Conservation (phyloP, 345 rosid genomes). For the Pelargonium nanum region DNA sequence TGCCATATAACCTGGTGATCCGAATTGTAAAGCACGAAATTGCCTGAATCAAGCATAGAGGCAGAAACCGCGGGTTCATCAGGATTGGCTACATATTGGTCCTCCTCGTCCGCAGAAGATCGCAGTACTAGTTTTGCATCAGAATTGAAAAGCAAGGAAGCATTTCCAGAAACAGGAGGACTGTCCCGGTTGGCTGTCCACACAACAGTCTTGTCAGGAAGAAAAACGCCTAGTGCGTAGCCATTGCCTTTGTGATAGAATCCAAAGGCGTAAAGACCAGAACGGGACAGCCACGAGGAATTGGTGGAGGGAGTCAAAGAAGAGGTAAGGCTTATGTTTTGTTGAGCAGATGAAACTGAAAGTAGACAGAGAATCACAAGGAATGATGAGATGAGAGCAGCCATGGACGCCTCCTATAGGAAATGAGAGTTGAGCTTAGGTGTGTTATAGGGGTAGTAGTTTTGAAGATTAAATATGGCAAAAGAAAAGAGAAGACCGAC, state of each 20-base stretch:
- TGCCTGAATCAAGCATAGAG: constrained; percentile 25
- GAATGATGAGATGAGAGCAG: background rate
- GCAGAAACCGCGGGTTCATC: constrained; percentile 8
- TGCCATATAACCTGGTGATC: constrained; percentile 15
- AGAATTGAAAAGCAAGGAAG: constrained; percentile 4
- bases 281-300: constrained; percentile 26
- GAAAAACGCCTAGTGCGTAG: constrained; percentile 22
- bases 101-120: too few species aligned
- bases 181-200: constrained; percentile 16
- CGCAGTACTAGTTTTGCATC: constrained; percentile 13
- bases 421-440: too few species aligned
- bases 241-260: constrained; percentile 19
- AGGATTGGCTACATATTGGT: background rate
- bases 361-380: background rate
- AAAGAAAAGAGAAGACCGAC: background rate
- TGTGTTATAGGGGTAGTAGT: too few species aligned
- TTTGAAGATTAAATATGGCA: too few species aligned
- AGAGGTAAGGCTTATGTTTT: constrained; percentile 16
- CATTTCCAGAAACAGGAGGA: constrained; percentile 9
- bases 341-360: constrained; percentile 7
- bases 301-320: constrained; percentile 8
- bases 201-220: constrained; percentile 10
- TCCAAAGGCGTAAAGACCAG: constrained; percentile 24
- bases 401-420: too few species aligned
- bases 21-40: constrained; percentile 24